phyloP scores from a whole-genome alignment of 2,329 filamentous ascomycete species.

The Zymoseptoria pseudotritici region DNA sequence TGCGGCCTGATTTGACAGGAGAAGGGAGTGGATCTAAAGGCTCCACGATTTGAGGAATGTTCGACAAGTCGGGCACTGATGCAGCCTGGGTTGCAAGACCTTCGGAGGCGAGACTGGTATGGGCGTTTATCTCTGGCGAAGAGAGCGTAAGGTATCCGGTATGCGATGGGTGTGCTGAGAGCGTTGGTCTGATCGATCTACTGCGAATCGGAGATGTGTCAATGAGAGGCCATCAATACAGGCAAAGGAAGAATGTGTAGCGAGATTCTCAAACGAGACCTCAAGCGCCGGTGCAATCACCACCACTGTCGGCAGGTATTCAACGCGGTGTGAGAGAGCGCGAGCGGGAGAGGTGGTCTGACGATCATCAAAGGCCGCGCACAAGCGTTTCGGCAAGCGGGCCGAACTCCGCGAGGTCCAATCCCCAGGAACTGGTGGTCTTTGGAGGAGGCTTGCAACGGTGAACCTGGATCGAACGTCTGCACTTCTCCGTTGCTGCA shows the following conservation, averaged over 20 bases:
- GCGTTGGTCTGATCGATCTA: slow-evolving; percentile 21
- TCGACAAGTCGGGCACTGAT: slow-evolving; percentile 23
- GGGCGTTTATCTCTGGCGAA: slow-evolving; percentile 36
- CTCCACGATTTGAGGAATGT: slow-evolving; percentile 28
- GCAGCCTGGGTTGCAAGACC: slow-evolving; percentile 1
- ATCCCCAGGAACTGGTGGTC: background rate
- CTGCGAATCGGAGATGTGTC: slow-evolving; percentile 9
- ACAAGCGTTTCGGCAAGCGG: background rate
- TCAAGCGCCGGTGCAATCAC: background rate
- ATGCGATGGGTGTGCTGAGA: slow-evolving; percentile 43
- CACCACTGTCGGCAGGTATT: background rate
- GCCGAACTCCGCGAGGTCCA: background rate
- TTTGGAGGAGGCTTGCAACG: background rate
- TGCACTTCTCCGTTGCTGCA: background rate
- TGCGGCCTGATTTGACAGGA: slow-evolving; percentile 42
- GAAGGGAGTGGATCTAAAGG: slow-evolving; percentile 13
- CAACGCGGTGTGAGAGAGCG: no score
- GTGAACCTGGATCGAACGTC: background rate
- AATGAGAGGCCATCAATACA: slow-evolving; percentile 4
- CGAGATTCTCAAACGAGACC: slow-evolving; percentile 2
- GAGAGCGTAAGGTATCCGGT: slow-evolving; percentile 43
- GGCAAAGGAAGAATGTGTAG: background rate
- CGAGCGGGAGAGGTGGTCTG: background rate
- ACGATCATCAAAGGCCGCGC: background rate
- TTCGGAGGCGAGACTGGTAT: slow-evolving; percentile 19